phyloP scores from a whole-genome alignment of 129 eudicot species.

The Heracleum sosnowskyi region DNA sequence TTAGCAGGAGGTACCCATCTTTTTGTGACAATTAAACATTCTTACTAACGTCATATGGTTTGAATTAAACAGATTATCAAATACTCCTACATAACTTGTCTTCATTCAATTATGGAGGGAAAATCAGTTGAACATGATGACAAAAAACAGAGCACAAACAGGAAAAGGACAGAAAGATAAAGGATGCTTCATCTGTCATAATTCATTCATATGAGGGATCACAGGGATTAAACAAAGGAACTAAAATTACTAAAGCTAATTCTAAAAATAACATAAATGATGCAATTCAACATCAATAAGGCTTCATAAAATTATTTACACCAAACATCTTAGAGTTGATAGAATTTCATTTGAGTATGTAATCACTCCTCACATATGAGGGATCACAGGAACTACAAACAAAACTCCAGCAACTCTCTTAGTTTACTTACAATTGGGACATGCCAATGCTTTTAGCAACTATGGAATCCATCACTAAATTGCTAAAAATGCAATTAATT shows the following conservation, averaged over 20 bases:
- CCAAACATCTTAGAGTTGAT: not conserved
- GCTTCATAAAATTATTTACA: not conserved
- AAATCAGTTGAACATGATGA: slow-evolving; percentile 3
- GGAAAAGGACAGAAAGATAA: not conserved
- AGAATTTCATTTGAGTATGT: not conserved
- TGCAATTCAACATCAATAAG: not conserved
- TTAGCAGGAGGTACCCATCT: too few relatives aligned
- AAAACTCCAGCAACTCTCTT: not conserved
- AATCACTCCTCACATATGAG: not conserved
- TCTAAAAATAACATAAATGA: too few relatives aligned
- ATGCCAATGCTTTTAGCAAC: not conserved
- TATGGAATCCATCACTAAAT: not conserved
- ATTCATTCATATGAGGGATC: too few relatives aligned
- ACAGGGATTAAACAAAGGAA: not conserved
- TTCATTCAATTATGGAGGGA: not conserved
- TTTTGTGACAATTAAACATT: not conserved
- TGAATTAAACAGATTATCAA: not conserved
- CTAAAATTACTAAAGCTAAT: not conserved
- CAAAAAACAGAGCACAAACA: not conserved
- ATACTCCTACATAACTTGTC: too few relatives aligned
- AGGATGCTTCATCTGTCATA: not conserved
- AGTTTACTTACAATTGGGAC: not conserved
- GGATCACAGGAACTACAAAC: not conserved
- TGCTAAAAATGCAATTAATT: not conserved
- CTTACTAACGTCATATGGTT: not conserved